A percentile compares a stretch with the other conserved stretches of the same genome.
These are phyloP conservation scores for Fusarium proliferatum DNA, from an alignment of 2,329 filamentous ascomycete species.

Conservation along the genomic window DNA sequence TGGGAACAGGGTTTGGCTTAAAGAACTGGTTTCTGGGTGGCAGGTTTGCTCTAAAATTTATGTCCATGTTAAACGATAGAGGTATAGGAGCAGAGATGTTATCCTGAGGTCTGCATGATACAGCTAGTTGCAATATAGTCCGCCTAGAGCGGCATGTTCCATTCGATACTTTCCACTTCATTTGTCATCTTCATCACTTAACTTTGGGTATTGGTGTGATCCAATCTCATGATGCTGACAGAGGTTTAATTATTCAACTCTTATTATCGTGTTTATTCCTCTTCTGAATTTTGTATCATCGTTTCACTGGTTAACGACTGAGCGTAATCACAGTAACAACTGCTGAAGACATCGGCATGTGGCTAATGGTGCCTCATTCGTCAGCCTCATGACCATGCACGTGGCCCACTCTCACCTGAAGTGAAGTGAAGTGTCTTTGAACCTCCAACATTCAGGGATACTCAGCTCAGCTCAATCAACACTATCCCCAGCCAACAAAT, in stretches of 20 bases:
- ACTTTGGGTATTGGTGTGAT: neutral
- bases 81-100: neutral
- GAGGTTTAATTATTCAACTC: neutral
- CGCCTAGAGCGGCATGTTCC: slow-evolving; percentile 15
- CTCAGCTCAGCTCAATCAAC: neutral
- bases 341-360: neutral
- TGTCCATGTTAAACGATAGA: slow-evolving; percentile 7
- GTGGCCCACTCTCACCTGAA: slow-evolving; percentile 27
- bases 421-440: slow-evolving; percentile 6
- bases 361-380: slow-evolving; percentile 17
- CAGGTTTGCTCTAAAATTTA: slow-evolving; percentile 35
- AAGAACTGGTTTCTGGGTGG: slow-evolving; percentile 14
- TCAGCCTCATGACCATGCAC: slow-evolving; percentile 27
- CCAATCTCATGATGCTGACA: neutral
- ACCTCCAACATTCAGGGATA: slow-evolving; percentile 31
- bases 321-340: neutral
- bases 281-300: neutral
- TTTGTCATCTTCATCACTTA: neutral
- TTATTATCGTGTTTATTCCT: neutral
- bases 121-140: neutral
- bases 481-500: neutral
- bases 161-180: neutral
- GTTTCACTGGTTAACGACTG: neutral
- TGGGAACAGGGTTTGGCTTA: neutral
- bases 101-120: neutral